phyloP scores from a whole-genome alignment of 441 rosid genomes.

The Croton laevigatus region DNA sequence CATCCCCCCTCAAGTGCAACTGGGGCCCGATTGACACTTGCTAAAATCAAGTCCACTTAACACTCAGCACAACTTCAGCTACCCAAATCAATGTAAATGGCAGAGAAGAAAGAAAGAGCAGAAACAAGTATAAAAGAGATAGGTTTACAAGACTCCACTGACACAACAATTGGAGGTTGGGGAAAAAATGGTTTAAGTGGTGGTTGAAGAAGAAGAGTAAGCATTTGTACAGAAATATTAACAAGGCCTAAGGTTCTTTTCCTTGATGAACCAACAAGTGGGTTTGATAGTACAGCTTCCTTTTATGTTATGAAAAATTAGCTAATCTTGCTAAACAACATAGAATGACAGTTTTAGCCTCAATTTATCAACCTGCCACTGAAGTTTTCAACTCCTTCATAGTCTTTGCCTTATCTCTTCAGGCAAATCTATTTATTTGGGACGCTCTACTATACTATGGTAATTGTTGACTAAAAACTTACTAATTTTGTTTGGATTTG shows the following conservation, averaged over 20 bases:
- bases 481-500: too few relatives aligned
- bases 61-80: conserved; percentile 51
- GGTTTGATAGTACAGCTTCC: conserved; percentile 61
- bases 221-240: conserved; percentile 57
- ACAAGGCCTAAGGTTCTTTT: conserved; percentile 45
- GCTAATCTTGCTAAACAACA: conserved; percentile 34
- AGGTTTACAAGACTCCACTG: conserved; percentile 40
- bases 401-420: conserved; percentile 46
- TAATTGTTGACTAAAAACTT: conserved; percentile 7
- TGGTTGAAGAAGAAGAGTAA: conserved; percentile 50
- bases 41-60: too few relatives aligned
- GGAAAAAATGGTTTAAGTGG: conserved; percentile 42
- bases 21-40: too few relatives aligned
- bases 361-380: conserved; percentile 53
- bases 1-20: too few relatives aligned
- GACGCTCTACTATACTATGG: conserved; percentile 31
- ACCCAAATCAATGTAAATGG: conserved; percentile 38
- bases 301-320: conserved; percentile 46
- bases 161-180: conserved; percentile 49
- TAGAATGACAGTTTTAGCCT: conserved; percentile 40
- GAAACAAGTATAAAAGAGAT: conserved; percentile 46
- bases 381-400: conserved; percentile 53
- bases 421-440: conserved; percentile 40
- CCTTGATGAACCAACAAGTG: conserved; percentile 60
- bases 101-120: conserved; percentile 43